These are phyloP conservation scores for Venturiaceae sp. DNA, from an alignment of 2,329 filamentous ascomycete genomes.

Conservation along the genomic window DNA sequence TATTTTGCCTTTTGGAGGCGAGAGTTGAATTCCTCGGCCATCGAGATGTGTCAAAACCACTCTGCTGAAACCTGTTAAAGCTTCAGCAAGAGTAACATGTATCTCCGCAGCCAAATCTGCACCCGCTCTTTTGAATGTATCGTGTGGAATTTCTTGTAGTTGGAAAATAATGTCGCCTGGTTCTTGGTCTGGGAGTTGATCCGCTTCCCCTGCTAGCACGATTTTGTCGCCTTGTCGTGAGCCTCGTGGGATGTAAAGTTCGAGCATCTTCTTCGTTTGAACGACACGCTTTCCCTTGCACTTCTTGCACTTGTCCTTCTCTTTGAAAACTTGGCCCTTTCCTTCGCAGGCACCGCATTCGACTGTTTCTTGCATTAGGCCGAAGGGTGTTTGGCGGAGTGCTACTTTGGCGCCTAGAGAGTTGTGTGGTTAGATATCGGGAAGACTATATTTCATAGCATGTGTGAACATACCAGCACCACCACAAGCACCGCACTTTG, in stretches of 20 bases:
- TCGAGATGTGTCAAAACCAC: conserved; percentile 90
- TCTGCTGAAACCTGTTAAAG: conserved; percentile 79
- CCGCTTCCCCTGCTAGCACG: conserved; percentile 83
- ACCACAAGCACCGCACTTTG: conserved; percentile 74
- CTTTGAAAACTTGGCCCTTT: conserved; percentile 77
- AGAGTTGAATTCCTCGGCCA: conserved; percentile 76
- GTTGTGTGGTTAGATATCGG: background rate
- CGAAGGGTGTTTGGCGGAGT: conserved; percentile 59
- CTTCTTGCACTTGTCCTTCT: conserved; percentile 98
- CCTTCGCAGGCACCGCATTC: conserved; percentile 77
- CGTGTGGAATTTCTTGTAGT: conserved; percentile 71
- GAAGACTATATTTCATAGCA: background rate
- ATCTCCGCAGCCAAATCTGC: conserved; percentile 76
- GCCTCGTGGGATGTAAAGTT: conserved; percentile 90
- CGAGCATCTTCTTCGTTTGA: conserved; percentile 85
- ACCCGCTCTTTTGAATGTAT: conserved; percentile 72
- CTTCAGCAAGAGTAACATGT: conserved; percentile 71
- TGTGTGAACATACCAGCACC: conserved; percentile 49
- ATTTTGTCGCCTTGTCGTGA: conserved; percentile 76
- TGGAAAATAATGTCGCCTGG: conserved; percentile 92
- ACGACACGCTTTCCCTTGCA: conserved; percentile 88
- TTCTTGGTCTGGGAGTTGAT: conserved; percentile 79
- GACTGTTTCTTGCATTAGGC: conserved; percentile 72
- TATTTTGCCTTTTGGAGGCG: conserved; percentile 61
- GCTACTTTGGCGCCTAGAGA: conserved; percentile 56